A percentile compares a stretch with the other conserved stretches of the same genome.
phyloP scores from a whole-genome alignment of 768 basidiomycete genomes.

The Suillus spraguei region DNA sequence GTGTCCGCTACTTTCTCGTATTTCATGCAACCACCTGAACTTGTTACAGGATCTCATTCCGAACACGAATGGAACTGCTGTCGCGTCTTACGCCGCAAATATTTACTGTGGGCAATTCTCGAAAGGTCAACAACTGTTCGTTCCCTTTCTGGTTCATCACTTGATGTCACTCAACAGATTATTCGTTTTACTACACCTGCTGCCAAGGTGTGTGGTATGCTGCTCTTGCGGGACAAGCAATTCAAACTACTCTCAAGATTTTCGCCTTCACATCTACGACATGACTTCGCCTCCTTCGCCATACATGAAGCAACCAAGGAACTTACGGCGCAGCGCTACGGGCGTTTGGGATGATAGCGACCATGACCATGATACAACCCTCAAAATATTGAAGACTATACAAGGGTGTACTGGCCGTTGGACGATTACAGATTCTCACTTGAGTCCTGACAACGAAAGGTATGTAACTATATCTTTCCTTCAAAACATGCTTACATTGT shows the following conservation, averaged over 20 bases:
- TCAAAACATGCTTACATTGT: constrained; percentile 11
- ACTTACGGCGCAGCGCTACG: constrained; percentile 18
- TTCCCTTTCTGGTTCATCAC: constrained; percentile 11
- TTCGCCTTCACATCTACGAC: constrained; percentile 87
- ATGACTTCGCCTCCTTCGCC: constrained; percentile 52
- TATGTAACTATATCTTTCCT: constrained; percentile 29
- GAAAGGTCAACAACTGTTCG: constrained; percentile 44
- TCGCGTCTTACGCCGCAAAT: constrained; percentile 70
- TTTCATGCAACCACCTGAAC: constrained; percentile 7
- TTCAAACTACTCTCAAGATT: constrained; percentile 54
- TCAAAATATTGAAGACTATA: constrained; percentile 63
- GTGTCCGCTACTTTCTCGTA: constrained; percentile 43
- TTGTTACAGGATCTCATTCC: constrained; percentile 65
- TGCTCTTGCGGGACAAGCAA: constrained; percentile 5
- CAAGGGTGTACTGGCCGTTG: constrained; percentile 78
- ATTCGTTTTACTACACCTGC: constrained; percentile 93
- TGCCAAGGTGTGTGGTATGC: constrained; percentile 60
- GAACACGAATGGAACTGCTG: constrained; percentile 78
- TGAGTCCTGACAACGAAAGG: constrained; percentile 89
- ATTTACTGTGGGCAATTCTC: constrained; percentile 89
- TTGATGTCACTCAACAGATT: constrained; percentile 49
- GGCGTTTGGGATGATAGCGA: constrained; percentile 28
- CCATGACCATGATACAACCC: constrained; percentile 49
- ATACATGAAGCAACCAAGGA: constrained; percentile 20
- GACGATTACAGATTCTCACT: constrained; percentile 95